A percentile compares a stretch with the other conserved stretches of the same genome.
Conservation (phyloP, 805 yeast genomes). For the Kuraishia ogatae region DNA sequence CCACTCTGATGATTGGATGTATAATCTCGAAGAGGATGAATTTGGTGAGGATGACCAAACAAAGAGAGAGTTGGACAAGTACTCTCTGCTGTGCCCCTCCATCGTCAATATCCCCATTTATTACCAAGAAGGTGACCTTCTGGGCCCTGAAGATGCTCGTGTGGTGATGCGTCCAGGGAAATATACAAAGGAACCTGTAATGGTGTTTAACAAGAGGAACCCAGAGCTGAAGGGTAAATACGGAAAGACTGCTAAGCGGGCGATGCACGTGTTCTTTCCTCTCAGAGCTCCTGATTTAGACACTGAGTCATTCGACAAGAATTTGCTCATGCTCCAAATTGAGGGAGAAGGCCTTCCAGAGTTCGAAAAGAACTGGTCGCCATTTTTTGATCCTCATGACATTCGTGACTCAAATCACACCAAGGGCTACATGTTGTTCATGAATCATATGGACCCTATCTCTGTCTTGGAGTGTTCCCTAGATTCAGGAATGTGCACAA, state of each 20-base stretch:
- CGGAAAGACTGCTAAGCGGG: conserved; percentile 10
- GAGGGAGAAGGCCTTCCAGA: conserved; percentile 11
- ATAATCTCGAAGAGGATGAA: background rate
- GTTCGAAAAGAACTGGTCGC: conserved; percentile 31
- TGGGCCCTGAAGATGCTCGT: conserved; percentile 39
- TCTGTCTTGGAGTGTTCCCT: conserved; percentile 22
- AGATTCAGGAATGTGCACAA: conserved; percentile 19
- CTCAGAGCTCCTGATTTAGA: conserved; percentile 18
- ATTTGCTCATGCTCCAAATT: conserved; percentile 10
- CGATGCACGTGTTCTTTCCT: conserved; percentile 26
- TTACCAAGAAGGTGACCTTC: conserved; percentile 1
- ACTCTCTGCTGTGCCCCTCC: conserved; percentile 1
- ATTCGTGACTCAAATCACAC: conserved; percentile 8
- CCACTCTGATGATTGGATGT: background rate
- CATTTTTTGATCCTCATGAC: conserved; percentile 19
- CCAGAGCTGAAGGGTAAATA: conserved; percentile 4
- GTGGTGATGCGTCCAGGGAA: conserved; percentile 14
- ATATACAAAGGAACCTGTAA: conserved; percentile 32
- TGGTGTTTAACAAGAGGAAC: conserved; percentile 31
- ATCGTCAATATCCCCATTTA: conserved; percentile 1
- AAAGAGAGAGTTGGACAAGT: background rate
- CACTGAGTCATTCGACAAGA: background rate
- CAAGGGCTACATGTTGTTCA: conserved; percentile 19
- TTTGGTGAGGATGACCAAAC: conserved; percentile 1
- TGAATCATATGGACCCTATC: conserved; percentile 24